Base-by-base conservation (phyloP, 495 filamentous ascomycete species). In the Neurospora sp. region DNA sequence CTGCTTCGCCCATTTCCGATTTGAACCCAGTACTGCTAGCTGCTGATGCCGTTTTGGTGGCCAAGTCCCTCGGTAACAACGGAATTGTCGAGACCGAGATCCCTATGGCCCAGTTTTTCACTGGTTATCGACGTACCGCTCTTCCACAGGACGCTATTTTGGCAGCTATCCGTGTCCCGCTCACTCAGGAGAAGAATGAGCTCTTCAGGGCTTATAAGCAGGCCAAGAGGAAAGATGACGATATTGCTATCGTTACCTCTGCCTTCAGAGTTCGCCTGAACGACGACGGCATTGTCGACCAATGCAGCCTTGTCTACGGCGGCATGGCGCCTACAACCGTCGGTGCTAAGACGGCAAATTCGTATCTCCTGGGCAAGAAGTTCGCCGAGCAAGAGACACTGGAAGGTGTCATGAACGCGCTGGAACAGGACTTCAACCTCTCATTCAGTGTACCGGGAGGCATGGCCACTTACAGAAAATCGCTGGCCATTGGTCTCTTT, bases 1-100 rank as follows among this genome's bases (percentile, higher is more conserved):
- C 96, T 3, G 96, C 96, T 3, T 97, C 93, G 42, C 96, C 96
- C 3, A 99, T 98, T 41, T 97, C 94, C 1, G 96, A 99, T 83
- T 82, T 99, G 42, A 99, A 99, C 78, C 96, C 96, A 0, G 94
- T 98, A 0, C 92, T 99, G 69, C 90, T 98, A 76, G 95, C 95
- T 5, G 89, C 93, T 5, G 93, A 94, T 75, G 92, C 93, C 10
- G 86, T 90, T 3, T 77, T 99, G 1, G 84, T 97, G 40, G 93
- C 95, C 4, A 95, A 92, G 76, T 91, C 90, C 0, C 81, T 90
- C 9, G 84, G 86, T 3, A 84, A 89, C 72, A 17, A 35, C 3
- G 53, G 53, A 17, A 65, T 35, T 1, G 53, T 65, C 0, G 91
- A 93, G 65, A 90, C 85, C 3, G 89, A 94, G 76, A 91, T 99